Conservation (phyloP, 2,329 filamentous ascomycete genomes). For the Colletotrichum tropicicola region DNA sequence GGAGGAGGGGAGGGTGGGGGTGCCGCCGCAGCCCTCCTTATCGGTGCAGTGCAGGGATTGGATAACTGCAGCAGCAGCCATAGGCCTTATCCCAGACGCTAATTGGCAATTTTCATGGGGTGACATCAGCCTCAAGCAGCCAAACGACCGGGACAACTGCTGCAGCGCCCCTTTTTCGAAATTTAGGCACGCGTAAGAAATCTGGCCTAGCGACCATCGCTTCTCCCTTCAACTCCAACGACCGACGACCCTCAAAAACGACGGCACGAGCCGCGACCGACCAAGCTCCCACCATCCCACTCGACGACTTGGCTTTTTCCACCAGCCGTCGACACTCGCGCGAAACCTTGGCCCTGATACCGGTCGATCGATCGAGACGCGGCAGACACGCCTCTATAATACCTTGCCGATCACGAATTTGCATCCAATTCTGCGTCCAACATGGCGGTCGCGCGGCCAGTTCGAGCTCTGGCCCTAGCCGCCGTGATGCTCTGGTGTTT, state of each 20-base stretch:
- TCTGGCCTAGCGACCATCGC: slow-evolving; percentile 4
- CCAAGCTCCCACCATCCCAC: neutral
- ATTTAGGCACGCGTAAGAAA: slow-evolving; percentile 24
- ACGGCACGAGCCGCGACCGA: slow-evolving; percentile 25
- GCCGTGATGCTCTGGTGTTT: slow-evolving; percentile 80
- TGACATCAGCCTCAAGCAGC: slow-evolving; percentile 30
- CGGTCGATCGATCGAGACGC: slow-evolving; percentile 1
- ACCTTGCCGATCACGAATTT: neutral
- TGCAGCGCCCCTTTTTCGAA: slow-evolving; percentile 25
- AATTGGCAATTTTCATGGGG: slow-evolving; percentile 27
- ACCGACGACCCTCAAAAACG: slow-evolving; percentile 5
- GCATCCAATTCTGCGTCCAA: slow-evolving; percentile 37
- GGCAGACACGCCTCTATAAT: neutral
- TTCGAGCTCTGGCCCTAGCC: slow-evolving; percentile 79
- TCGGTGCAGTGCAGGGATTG: slow-evolving; percentile 16
- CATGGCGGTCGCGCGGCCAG: slow-evolving; percentile 88
- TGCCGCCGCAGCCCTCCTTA: slow-evolving; percentile 6
- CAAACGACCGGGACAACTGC: slow-evolving; percentile 16
- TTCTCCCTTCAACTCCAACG: slow-evolving; percentile 12
- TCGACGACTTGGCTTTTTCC: slow-evolving; percentile 18
- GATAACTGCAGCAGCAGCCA: slow-evolving; percentile 11
- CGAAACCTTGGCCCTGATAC: slow-evolving; percentile 3
- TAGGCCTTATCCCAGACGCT: slow-evolving; percentile 18
- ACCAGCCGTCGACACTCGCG: slow-evolving; percentile 12
- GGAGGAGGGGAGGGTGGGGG: slow-evolving; percentile 15